Evolutionary conservation across 805 yeast genomes (phyloP).

Genomic region (Priceomyces castillae): DNA sequence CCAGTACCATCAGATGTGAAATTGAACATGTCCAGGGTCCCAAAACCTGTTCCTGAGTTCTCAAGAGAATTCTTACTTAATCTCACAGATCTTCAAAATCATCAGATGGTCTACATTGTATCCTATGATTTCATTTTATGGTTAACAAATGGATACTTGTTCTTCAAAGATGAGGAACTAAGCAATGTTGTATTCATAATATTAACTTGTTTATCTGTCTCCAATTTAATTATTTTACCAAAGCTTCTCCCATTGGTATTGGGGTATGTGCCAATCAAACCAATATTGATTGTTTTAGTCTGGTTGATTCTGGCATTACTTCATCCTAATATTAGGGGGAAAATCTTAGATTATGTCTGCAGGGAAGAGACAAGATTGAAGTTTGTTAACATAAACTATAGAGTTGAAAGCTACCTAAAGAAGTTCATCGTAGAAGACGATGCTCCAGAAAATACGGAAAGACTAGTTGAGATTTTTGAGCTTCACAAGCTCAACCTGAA

Average conservation of each 20-base stretch:
- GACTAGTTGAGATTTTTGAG: conserved; percentile 65
- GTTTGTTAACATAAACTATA: conserved; percentile 47
- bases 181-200: conserved; percentile 51
- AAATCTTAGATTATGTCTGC: conserved; percentile 45
- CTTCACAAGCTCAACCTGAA: conserved; percentile 52
- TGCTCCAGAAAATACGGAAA: conserved; percentile 17
- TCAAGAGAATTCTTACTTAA: conserved; percentile 76
- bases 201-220: conserved; percentile 23
- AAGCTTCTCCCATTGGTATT: conserved; percentile 29
- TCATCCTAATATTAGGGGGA: conserved; percentile 56
- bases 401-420: conserved; percentile 40
- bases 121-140: conserved; percentile 56
- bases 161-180: conserved; percentile 59
- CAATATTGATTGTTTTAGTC: conserved; percentile 33
- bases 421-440: conserved; percentile 11
- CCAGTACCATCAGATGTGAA: conserved; percentile 49
- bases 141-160: conserved; percentile 54
- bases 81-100: conserved; percentile 81
- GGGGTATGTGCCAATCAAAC: conserved; percentile 25
- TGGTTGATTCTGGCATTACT: conserved; percentile 47
- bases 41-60: conserved; percentile 74
- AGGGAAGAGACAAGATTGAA: conserved; percentile 65
- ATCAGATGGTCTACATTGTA: conserved; percentile 62
- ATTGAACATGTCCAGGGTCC: conserved; percentile 45
- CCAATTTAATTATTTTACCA: conserved; percentile 27